Evolutionary conservation across 352 stramenopile species (phyloP).

Genomic region (Phytophthora sp.): DNA sequence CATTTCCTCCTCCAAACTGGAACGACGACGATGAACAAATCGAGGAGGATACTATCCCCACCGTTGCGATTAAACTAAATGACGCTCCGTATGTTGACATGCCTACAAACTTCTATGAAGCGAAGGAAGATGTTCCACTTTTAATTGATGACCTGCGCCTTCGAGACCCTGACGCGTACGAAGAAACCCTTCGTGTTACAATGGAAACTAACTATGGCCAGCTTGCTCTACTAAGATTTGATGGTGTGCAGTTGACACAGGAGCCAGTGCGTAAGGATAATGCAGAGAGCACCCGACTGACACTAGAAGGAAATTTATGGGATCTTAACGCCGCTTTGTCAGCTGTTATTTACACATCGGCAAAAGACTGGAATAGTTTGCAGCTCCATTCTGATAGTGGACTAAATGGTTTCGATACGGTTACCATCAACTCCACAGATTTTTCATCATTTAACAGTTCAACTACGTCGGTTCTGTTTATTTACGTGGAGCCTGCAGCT

Average conservation of each 20-base stretch:
- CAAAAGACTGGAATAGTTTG: constrained; percentile 73
- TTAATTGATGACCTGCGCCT: constrained; percentile 50
- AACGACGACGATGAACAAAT: constrained; percentile 45
- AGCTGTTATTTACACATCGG: constrained; percentile 59
- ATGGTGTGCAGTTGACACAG: constrained; percentile 15
- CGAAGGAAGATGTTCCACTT: constrained; percentile 58
- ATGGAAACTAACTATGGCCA: constrained; percentile 42
- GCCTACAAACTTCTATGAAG: constrained; percentile 47
- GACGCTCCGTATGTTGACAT: constrained; percentile 66
- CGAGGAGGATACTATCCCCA: constrained; percentile 45
- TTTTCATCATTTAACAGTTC: constrained; percentile 42
- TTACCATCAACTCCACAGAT: constrained; percentile 53
- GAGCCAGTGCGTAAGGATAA: constrained; percentile 12
- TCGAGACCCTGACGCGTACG: constrained; percentile 50
- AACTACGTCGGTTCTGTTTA: constrained; percentile 30
- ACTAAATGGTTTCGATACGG: constrained; percentile 52
- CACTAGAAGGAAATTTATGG: constrained; percentile 39
- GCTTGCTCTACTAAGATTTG: constrained; percentile 37
- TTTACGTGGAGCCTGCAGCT: constrained; percentile 39
- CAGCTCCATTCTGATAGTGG: constrained; percentile 21
- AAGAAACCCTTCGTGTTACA: constrained; percentile 31
- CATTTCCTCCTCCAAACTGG: constrained; percentile 56
- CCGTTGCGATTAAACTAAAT: constrained; percentile 63
- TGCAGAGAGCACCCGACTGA: constrained; percentile 16
- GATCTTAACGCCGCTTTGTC: constrained; percentile 55